phyloP scores from a whole-genome alignment of 2,329 filamentous ascomycete species.

The Aureobasidium vineae region DNA sequence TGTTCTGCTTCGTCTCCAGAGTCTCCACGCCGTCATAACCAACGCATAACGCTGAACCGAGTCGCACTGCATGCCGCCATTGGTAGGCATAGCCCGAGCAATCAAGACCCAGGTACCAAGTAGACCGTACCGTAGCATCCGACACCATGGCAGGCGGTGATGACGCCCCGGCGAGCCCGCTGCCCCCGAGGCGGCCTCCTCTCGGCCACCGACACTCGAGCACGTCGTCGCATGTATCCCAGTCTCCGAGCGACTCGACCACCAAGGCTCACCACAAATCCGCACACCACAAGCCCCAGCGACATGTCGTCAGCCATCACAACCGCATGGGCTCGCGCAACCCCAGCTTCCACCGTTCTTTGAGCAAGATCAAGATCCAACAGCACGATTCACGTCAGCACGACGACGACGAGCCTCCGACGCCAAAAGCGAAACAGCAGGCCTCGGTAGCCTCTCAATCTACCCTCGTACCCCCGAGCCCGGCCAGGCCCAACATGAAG shows the following conservation, averaged over 20 bases:
- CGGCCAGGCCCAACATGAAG: conserved; percentile 38
- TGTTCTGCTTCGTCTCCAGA: not conserved
- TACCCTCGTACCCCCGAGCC: conserved; percentile 36
- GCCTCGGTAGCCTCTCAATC: conserved; percentile 7
- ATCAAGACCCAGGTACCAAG: conserved; percentile 1
- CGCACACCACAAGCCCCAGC: conserved; percentile 39
- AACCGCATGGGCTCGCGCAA: conserved; percentile 42
- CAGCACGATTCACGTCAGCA: conserved; percentile 29
- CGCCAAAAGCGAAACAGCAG: conserved; percentile 19
- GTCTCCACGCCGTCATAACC: conserved; percentile 16
- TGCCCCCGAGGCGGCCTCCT: conserved; percentile 39
- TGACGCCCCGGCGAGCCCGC: conserved; percentile 17
- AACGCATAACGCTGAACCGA: conserved; percentile 1
- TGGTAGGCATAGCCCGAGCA: not conserved
- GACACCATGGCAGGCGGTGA: conserved; percentile 8
- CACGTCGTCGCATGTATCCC: conserved; percentile 39
- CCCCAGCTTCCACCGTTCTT: conserved; percentile 44
- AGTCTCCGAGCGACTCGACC: conserved; percentile 35
- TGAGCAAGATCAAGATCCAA: conserved; percentile 42
- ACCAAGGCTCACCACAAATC: conserved; percentile 1
- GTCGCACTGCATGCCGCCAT: conserved; percentile 12
- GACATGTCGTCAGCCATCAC: conserved; percentile 42
- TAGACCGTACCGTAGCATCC: conserved; percentile 1
- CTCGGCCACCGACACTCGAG: conserved; percentile 41
- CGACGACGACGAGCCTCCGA: conserved; percentile 32